Percentiles rank a stretch among this genome's conserved stretches.
Evolutionary conservation across 2,329 filamentous ascomycete species (phyloP).

Genomic region (Furcasterigmium furcatum): DNA sequence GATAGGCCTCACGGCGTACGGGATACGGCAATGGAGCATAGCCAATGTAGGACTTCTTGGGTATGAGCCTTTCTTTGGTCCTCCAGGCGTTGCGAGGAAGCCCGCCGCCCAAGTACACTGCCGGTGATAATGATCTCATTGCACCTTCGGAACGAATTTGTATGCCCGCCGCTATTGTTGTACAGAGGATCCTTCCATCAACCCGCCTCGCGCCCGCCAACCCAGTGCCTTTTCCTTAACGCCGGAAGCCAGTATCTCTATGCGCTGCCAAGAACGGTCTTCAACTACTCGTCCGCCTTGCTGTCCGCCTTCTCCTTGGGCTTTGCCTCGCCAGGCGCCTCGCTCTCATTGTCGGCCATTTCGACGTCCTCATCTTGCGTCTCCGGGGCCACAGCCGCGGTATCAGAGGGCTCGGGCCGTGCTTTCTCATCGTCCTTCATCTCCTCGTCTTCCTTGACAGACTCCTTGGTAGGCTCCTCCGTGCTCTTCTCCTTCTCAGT

Average conservation of each 20-base stretch:
- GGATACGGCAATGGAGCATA: not conserved
- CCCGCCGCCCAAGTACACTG: no score
- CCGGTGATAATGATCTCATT: no score
- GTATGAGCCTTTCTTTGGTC: no score
- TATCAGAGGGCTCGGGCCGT: conserved; percentile 7
- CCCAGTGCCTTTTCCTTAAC: not conserved
- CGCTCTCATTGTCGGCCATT: conserved; percentile 44
- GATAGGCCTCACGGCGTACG: not conserved
- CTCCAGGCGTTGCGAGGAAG: no score
- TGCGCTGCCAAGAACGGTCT: no score
- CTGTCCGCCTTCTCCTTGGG: conserved; percentile 1
- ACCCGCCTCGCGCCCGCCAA: no score
- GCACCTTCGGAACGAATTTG: not conserved
- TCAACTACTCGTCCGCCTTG: not conserved
- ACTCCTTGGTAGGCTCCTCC: conserved; percentile 2
- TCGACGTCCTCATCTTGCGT: conserved; percentile 46
- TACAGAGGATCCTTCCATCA: not conserved
- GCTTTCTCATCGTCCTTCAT: conserved; percentile 14
- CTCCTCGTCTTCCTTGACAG: conserved; percentile 5
- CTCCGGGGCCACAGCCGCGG: conserved; percentile 14
- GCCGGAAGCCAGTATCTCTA: not conserved
- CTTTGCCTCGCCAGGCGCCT: conserved; percentile 24
- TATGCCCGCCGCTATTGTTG: no score
- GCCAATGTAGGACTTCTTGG: no score
- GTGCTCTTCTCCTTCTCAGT: conserved; percentile 11